A percentile compares a stretch with the other conserved stretches of the same genome.
These are phyloP conservation scores for Spiromastix sp. DNA, from an alignment of 2,329 filamentous ascomycete species.

Conservation along the genomic window DNA sequence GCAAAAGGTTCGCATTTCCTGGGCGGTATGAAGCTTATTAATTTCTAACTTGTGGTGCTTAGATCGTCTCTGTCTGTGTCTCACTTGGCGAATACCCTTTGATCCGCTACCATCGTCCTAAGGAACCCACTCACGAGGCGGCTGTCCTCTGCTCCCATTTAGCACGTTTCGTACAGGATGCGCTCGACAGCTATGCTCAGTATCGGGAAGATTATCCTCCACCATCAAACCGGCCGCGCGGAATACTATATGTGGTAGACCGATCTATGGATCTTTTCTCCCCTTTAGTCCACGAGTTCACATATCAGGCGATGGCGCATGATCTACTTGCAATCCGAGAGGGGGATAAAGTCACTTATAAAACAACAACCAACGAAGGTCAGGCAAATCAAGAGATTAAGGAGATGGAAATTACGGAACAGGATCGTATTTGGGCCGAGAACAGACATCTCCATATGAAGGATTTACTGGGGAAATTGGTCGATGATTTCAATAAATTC, in stretches of 20 bases:
- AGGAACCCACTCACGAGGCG: conserved; percentile 69
- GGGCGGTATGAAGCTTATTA: conserved; percentile 11
- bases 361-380: conserved; percentile 67
- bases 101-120: conserved; percentile 80
- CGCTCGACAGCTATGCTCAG: conserved; percentile 80
- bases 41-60: conserved; percentile 10
- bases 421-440: conserved; percentile 89
- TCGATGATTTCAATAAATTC: conserved; percentile 87
- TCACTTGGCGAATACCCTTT: conserved; percentile 88
- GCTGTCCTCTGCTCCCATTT: conserved; percentile 78
- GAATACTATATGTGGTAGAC: conserved; percentile 77
- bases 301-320: conserved; percentile 96
- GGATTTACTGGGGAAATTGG: conserved; percentile 87
- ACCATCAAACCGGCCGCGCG: conserved; percentile 59
- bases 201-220: conserved; percentile 79
- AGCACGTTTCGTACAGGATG: conserved; percentile 81
- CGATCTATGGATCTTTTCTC: conserved; percentile 86
- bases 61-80: conserved; percentile 82
- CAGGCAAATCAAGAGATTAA: conserved; percentile 62
- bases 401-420: conserved; percentile 82
- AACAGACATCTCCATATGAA: conserved; percentile 97
- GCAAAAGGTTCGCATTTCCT: conserved; percentile 58
- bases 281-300: conserved; percentile 88
- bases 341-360: conserved; percentile 77
- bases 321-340: conserved; percentile 84